phyloP scores from a whole-genome alignment of 2,329 filamentous ascomycete genomes.

The Curvularia sp. region DNA sequence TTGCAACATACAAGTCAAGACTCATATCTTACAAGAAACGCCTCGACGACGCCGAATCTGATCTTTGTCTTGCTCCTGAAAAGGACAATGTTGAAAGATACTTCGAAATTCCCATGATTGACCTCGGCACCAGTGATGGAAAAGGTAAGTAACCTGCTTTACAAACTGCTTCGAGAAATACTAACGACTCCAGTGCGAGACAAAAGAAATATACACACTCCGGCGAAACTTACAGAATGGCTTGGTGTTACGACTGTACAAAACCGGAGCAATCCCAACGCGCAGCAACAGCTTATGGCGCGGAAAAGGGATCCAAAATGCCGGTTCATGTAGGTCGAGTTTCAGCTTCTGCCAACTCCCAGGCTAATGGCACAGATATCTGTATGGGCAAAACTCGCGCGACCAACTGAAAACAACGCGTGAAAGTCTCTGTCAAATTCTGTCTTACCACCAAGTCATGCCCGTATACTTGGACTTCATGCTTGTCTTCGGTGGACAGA shows the following conservation, averaged over 20 bases:
- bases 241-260: slow-evolving; percentile 9
- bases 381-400: slow-evolving; percentile 25
- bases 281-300: slow-evolving; percentile 3
- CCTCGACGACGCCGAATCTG: slow-evolving; percentile 15
- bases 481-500: slow-evolving; percentile 48
- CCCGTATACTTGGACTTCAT: slow-evolving; percentile 53
- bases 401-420: slow-evolving; percentile 29
- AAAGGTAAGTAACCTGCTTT: slow-evolving; percentile 15
- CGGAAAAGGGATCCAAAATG: slow-evolving; percentile 32
- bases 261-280: neutral
- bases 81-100: slow-evolving; percentile 13
- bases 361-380: slow-evolving; percentile 21
- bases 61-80: slow-evolving; percentile 20
- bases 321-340: slow-evolving; percentile 29
- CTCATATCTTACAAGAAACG: slow-evolving; percentile 21
- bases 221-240: slow-evolving; percentile 20
- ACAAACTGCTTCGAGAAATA: neutral
- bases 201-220: slow-evolving; percentile 23
- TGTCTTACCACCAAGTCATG: slow-evolving; percentile 52
- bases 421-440: slow-evolving; percentile 22
- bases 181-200: slow-evolving; percentile 4
- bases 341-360: neutral
- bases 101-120: slow-evolving; percentile 26
- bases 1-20: slow-evolving; percentile 19
- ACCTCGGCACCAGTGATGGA: slow-evolving; percentile 18